Conservation (phyloP, 2,329 filamentous ascomycete species). For the Xylariaceae sp. region DNA sequence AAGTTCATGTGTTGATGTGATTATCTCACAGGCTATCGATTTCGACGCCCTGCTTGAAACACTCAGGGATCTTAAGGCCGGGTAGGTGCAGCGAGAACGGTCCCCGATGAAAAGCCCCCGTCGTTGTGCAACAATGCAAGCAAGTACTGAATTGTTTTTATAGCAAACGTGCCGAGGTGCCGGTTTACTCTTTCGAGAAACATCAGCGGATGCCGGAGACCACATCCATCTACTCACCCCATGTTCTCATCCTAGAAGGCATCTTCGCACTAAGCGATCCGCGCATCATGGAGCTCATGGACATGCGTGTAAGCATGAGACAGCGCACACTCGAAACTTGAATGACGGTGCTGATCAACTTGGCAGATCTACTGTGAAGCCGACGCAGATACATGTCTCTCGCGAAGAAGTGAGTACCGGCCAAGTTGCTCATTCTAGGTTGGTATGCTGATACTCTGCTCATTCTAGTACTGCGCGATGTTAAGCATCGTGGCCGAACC, state of each 20-base stretch:
- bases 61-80: conserved; percentile 79
- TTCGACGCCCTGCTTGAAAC: conserved; percentile 82
- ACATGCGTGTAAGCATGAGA: conserved; percentile 64
- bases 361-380: conserved; percentile 87
- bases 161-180: conserved; percentile 84
- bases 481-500: conserved; percentile 81
- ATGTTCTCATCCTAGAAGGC: conserved; percentile 90
- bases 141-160: conserved; percentile 13
- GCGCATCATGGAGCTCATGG: conserved; percentile 76
- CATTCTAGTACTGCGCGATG: conserved; percentile 70
- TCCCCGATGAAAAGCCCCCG: neutral
- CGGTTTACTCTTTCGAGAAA: conserved; percentile 90
- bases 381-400: conserved; percentile 88
- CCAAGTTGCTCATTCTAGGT: neutral
- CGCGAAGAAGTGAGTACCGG: conserved; percentile 66
- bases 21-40: conserved; percentile 63
- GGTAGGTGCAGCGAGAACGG: conserved; percentile 49
- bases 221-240: conserved; percentile 89
- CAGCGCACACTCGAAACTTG: neutral
- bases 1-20: conserved; percentile 22
- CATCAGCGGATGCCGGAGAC: conserved; percentile 76
- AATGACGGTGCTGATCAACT: conserved; percentile 11
- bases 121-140: neutral
- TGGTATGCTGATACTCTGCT: conserved; percentile 6
- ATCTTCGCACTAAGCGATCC: conserved; percentile 92